Conservation (phyloP, 306 rosid genomes). For the Acmispon strigosus region DNA sequence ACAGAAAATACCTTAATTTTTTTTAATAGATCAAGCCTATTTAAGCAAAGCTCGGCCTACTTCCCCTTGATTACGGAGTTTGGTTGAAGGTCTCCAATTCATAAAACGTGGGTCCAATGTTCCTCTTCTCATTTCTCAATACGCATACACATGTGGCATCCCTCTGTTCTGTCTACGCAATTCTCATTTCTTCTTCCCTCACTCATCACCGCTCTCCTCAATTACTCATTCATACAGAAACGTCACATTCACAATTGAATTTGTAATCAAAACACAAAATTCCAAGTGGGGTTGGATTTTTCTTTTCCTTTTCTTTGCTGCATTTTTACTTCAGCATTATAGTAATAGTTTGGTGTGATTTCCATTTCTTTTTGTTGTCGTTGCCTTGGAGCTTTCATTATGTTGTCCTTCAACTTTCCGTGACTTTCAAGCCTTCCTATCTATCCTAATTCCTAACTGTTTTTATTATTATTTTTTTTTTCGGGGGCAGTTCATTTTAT, state of each 20-base stretch:
- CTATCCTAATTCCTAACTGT: no score
- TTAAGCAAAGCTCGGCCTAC: no score
- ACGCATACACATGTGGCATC: background rate
- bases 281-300: slow-evolving; percentile 8
- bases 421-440: slow-evolving; percentile 37
- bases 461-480: background rate
- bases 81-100: background rate
- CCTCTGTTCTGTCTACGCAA: background rate
- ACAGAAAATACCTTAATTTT: no score
- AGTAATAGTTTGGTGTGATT: slow-evolving; percentile 22
- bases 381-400: slow-evolving; percentile 35
- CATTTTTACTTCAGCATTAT: slow-evolving; percentile 1
- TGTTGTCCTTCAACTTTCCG: slow-evolving; percentile 35
- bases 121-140: no score
- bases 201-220: background rate
- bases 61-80: no score
- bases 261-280: background rate
- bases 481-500: background rate
- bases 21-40: no score
- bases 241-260: background rate
- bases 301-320: slow-evolving; percentile 15
- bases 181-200: no score
- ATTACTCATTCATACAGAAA: background rate
- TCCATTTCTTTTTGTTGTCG: slow-evolving; percentile 23
- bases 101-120: no score